Evolutionary conservation across 805 yeast genomes (phyloP), one percentile per base, ranked within the genome.

Genomic region (Nakazawaea laoshanensis): DNA sequence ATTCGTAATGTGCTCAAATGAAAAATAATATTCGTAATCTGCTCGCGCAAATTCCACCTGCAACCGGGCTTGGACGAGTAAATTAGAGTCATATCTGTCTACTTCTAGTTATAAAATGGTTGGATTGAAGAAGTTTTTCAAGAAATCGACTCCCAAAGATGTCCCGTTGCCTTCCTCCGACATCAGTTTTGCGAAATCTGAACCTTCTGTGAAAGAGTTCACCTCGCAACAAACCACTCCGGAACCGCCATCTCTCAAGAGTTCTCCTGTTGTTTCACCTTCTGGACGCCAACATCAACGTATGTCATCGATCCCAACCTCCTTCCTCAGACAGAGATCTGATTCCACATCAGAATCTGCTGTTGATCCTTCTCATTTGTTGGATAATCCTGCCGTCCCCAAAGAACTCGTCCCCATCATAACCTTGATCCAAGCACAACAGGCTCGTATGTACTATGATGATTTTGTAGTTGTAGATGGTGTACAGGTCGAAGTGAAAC

Each of bases 401-500:
- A 71, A 72, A 11, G 89, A 83, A 48, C 61, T 85, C 48, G 55
- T 74, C 11, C 94, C 95, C 0, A 67, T 82, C 8, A 69, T 84
- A 24, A 77, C 84, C 14, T 62, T 85, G 42, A 61, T 82, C 35
- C 70, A 71, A 29, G 76, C 87, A 13, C 94, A 85, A 48, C 73
- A 74, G 40, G 65, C 74, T 16, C 64, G 94, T 30, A 62, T 71
- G 6, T 84, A 85, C 51, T 63, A 60, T 28, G 70, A 65, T 33
- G 81, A 83, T 14, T 55, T 55, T 46, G 67, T 63, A 48, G 45
- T 53, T 57, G 52, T 20, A 45, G 7, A 34, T 8, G 55, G 59
- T 55, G 30, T 35, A 0, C 32, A 40, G 6, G 55, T 50, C 5
- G 45, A 44, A 32, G 47, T 55, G 13, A 49, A 50, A 29, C 40